Percentiles rank a stretch among this genome's conserved stretches.
Conservation (phyloP, 805 yeast genomes). For the Teunomyces tritomae region DNA sequence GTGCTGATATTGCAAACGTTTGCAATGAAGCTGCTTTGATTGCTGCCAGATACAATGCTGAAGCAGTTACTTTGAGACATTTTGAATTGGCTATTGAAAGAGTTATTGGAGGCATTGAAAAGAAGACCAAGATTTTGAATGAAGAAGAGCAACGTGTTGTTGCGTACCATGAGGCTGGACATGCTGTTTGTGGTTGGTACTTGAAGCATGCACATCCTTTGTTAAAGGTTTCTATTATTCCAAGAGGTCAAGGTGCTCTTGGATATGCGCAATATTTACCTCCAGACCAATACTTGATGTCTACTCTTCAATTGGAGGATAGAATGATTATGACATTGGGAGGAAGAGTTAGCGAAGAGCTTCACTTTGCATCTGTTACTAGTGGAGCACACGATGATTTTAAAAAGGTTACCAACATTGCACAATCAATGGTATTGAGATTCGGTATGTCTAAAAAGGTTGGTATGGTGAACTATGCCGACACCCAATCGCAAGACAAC, state of each 20-base stretch:
- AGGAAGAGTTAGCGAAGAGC: slow-evolving; percentile 94
- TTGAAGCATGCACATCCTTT: slow-evolving; percentile 89
- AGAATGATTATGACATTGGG: slow-evolving; percentile 97
- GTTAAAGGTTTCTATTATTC: slow-evolving; percentile 92
- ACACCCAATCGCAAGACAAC: slow-evolving; percentile 62
- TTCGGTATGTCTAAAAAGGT: slow-evolving; percentile 88
- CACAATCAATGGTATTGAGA: slow-evolving; percentile 86
- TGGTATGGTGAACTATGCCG: slow-evolving; percentile 78
- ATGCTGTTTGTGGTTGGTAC: slow-evolving; percentile 98
- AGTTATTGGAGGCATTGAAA: slow-evolving; percentile 94
- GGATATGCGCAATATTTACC: slow-evolving; percentile 98
- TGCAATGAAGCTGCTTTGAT: slow-evolving; percentile 97
- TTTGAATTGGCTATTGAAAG: slow-evolving; percentile 97
- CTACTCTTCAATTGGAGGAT: slow-evolving; percentile 75
- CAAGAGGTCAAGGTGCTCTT: slow-evolving; percentile 94
- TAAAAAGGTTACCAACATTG: slow-evolving; percentile 92
- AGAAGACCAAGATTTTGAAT: slow-evolving; percentile 77
- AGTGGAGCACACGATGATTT: slow-evolving; percentile 97
- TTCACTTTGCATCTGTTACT: slow-evolving; percentile 88
- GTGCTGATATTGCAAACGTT: slow-evolving; percentile 97
- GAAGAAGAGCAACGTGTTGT: slow-evolving; percentile 87
- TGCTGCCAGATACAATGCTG: slow-evolving; percentile 82
- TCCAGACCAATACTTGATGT: slow-evolving; percentile 79
- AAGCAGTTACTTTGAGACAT: slow-evolving; percentile 69
- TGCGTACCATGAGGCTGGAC: slow-evolving; percentile 99